These are phyloP conservation scores for Limnomonas spitsbergensis DNA, from an alignment of 139 green algal species.

Conservation along the genomic window DNA sequence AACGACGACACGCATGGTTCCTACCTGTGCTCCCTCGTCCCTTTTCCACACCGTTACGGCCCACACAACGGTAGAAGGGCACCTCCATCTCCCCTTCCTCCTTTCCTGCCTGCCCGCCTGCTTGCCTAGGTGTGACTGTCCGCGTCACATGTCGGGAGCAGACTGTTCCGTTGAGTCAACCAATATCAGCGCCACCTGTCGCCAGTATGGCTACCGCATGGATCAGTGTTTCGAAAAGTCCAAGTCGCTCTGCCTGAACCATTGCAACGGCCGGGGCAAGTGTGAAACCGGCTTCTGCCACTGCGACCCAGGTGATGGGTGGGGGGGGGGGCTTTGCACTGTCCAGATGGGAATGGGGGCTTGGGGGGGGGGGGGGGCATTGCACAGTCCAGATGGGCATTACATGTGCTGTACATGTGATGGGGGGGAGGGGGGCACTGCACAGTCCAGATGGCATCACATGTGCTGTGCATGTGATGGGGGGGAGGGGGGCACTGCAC, in stretches of 20 bases:
- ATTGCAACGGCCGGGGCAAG: slow-evolving; percentile 25
- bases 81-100: not conserved
- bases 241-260: slow-evolving; percentile 27
- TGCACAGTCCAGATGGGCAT: too few relatives aligned
- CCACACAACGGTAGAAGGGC: too few relatives aligned
- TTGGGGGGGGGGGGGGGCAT: too few relatives aligned
- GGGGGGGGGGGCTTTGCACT: not conserved
- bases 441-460: too few relatives aligned
- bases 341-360: not conserved
- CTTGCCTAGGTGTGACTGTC: slow-evolving; percentile 47
- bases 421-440: too few relatives aligned
- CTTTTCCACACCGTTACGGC: too few relatives aligned
- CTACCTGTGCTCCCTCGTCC: too few relatives aligned
- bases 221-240: slow-evolving; percentile 17
- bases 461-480: not conserved
- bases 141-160: slow-evolving; percentile 19
- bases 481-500: not conserved
- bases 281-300: slow-evolving; percentile 35
- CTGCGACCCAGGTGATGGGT: slow-evolving; percentile 27
- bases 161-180: slow-evolving; percentile 9
- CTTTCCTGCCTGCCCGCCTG: not conserved
- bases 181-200: slow-evolving; percentile 7
- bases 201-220: slow-evolving; percentile 16
- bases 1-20: too few relatives aligned
- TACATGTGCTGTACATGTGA: not conserved